phyloP scores from a whole-genome alignment of 768 basidiomycete species.

The Pleurotus tuoliensis region DNA sequence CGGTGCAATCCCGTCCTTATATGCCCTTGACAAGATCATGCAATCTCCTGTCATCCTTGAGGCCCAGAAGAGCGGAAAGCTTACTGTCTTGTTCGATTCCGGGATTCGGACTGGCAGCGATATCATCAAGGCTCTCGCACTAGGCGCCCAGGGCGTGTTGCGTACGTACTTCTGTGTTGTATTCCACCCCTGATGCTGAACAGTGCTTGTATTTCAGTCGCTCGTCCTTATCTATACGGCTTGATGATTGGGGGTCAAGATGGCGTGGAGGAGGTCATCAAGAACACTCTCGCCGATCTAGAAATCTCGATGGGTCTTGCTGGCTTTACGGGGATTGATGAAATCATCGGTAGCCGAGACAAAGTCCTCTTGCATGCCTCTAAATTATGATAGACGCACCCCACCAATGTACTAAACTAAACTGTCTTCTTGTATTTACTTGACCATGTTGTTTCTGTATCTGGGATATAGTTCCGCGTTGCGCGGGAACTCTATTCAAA shows the following conservation, averaged over 20 bases:
- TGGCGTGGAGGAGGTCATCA: constrained; percentile 74
- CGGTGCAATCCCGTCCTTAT: constrained; percentile 71
- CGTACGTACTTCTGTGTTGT: constrained; percentile 37
- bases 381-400: no score
- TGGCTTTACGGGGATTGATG: constrained; percentile 54
- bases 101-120: constrained; percentile 84
- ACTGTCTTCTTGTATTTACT: no score
- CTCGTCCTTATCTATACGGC: constrained; percentile 73
- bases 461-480: no score
- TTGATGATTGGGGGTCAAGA: constrained; percentile 64
- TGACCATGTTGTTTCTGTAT: no score
- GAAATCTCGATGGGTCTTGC: constrained; percentile 60
- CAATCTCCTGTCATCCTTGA: constrained; percentile 52
- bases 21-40: constrained; percentile 66
- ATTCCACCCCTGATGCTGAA: neutral
- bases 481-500: no score
- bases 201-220: constrained; percentile 38
- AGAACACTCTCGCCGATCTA: constrained; percentile 63
- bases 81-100: constrained; percentile 74
- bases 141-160: constrained; percentile 81
- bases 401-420: no score
- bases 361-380: constrained; percentile 30
- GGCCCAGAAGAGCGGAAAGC: constrained; percentile 55
- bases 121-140: constrained; percentile 78
- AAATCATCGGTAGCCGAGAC: constrained; percentile 58